These are phyloP conservation scores for Apophysomyces sp. DNA, from an alignment of 371 early-diverging fungal genomes.

Conservation along the genomic window DNA sequence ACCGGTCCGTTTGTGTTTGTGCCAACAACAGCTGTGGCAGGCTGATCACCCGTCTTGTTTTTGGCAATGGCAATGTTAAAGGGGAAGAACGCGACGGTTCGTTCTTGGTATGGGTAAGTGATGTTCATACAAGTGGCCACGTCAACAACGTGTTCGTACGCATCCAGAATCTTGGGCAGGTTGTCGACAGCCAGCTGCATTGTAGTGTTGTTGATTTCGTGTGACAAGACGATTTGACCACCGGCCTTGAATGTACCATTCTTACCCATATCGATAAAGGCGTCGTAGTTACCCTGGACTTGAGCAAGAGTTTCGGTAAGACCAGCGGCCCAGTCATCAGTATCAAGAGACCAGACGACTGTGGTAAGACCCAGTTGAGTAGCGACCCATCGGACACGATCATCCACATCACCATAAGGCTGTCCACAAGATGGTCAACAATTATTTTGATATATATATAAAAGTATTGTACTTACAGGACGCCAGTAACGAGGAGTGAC, in stretches of 20 bases:
- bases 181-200: slow-evolving; percentile 47
- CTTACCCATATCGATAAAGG: slow-evolving; percentile 42
- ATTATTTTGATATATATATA: neutral
- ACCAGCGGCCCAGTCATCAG: slow-evolving; percentile 60
- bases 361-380: slow-evolving; percentile 53
- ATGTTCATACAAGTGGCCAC: slow-evolving; percentile 58
- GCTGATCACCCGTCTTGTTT: slow-evolving; percentile 1
- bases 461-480: slow-evolving; percentile 31
- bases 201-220: slow-evolving; percentile 56
- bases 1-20: slow-evolving; percentile 9
- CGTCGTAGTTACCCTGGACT: slow-evolving; percentile 39
- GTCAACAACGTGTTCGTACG: slow-evolving; percentile 47
- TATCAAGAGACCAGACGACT: slow-evolving; percentile 52
- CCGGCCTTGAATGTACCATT: slow-evolving; percentile 41
- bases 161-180: slow-evolving; percentile 45
- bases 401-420: slow-evolving; percentile 65
- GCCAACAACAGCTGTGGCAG: slow-evolving; percentile 1
- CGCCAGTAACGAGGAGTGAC: slow-evolving; percentile 51
- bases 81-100: slow-evolving; percentile 24
- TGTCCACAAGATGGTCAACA: neutral
- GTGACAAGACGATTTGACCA: slow-evolving; percentile 52
- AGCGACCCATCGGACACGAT: slow-evolving; percentile 65
- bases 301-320: slow-evolving; percentile 26
- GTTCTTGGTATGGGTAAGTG: slow-evolving; percentile 52
- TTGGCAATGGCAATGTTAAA: slow-evolving; percentile 15